phyloP scores from a whole-genome alignment of 75 land plant species.

The Sequoiadendron giganteum region DNA sequence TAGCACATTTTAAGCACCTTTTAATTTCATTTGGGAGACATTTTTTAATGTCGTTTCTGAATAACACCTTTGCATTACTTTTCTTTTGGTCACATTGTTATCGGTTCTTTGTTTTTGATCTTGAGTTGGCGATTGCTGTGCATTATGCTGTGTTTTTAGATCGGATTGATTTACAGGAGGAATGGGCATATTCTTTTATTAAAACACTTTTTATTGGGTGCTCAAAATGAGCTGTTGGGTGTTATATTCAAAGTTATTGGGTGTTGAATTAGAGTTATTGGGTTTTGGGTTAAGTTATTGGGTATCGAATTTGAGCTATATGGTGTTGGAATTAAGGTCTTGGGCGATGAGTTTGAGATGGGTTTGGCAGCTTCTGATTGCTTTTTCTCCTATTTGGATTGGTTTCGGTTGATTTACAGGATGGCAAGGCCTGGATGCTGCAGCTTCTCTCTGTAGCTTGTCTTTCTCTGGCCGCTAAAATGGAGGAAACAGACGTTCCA shows the following conservation, averaged over 20 bases:
- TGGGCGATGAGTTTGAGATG: neutral
- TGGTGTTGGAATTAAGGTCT: neutral
- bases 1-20: neutral
- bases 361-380: neutral
- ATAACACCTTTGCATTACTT: neutral
- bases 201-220: neutral
- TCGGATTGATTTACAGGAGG: neutral
- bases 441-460: conserved; percentile 66
- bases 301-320: neutral
- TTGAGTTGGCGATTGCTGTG: neutral
- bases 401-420: conserved; percentile 19
- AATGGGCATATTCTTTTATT: neutral
- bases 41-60: neutral
- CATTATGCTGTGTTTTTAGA: neutral
- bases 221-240: neutral
- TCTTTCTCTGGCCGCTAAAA: conserved; percentile 83
- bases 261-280: neutral
- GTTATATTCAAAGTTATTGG: neutral
- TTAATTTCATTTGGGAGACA: neutral
- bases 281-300: neutral
- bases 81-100: neutral
- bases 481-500: conserved; percentile 58
- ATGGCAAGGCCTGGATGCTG: conserved; percentile 60
- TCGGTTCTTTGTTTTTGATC: neutral
- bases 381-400: neutral